These are phyloP conservation scores for Saprolegnia diclina DNA, from an alignment of 352 stramenopile species.

Conservation along the genomic window DNA sequence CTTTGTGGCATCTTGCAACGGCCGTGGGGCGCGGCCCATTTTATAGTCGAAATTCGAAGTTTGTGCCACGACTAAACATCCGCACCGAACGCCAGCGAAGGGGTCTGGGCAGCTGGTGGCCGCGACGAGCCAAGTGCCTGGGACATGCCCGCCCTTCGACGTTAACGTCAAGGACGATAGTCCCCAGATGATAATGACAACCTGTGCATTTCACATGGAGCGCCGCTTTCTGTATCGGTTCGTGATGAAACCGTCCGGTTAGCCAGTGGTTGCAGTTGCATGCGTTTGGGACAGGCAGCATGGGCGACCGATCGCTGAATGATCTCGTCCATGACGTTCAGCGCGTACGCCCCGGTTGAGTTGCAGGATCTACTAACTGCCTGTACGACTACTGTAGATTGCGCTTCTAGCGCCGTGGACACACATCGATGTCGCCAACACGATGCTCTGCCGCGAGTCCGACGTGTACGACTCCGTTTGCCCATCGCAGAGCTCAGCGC, in stretches of 20 bases:
- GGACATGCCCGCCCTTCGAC: too few species aligned
- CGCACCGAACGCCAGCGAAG: too few species aligned
- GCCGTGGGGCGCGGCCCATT: too few species aligned
- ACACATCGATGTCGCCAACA: conserved; percentile 19
- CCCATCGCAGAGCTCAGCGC: neutral
- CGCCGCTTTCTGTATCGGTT: too few species aligned
- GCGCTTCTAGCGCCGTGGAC: conserved; percentile 22
- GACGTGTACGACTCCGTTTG: conserved; percentile 14
- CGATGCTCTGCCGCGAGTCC: conserved; percentile 10
- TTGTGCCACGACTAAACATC: too few species aligned
- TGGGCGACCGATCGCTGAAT: neutral
- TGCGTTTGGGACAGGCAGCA: neutral
- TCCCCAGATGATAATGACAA: too few species aligned
- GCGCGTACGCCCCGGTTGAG: neutral
- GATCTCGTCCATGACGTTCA: neutral
- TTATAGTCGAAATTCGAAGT: too few species aligned
- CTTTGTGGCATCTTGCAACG: too few species aligned
- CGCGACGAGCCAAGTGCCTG: too few species aligned
- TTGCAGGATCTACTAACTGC: neutral
- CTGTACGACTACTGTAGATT: conserved; percentile 5
- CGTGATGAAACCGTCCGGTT: neutral
- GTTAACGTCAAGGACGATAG: too few species aligned
- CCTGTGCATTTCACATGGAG: too few species aligned
- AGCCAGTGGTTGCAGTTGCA: neutral
- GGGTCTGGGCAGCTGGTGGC: too few species aligned